Evolutionary conservation across 257 asterid genomes (phyloP).

Genomic region (Oldenlandia corymbosa): DNA sequence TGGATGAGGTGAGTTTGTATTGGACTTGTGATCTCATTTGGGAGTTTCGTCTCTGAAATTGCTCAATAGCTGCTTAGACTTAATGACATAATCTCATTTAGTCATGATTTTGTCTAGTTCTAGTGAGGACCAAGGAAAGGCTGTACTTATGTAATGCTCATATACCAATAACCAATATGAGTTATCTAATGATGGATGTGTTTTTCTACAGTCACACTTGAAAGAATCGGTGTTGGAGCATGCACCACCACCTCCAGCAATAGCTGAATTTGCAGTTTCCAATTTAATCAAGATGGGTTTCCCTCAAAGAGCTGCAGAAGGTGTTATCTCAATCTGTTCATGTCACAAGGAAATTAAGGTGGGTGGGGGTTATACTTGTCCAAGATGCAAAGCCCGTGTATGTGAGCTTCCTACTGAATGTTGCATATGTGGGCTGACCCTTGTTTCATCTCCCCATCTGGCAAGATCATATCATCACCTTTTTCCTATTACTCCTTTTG

Average conservation of each 20-base stretch:
- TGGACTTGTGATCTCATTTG: neutral
- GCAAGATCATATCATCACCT: conserved; percentile 97
- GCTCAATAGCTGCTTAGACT: neutral
- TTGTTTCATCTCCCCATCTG: conserved; percentile 94
- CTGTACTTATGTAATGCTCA: neutral
- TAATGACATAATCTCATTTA: neutral
- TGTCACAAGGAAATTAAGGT: conserved; percentile 92
- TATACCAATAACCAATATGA: neutral
- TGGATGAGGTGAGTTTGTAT: conserved; percentile 73
- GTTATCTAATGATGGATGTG: conserved; percentile 5
- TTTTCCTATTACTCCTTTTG: conserved; percentile 89
- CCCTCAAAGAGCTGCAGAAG: conserved; percentile 96
- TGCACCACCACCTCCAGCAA: conserved; percentile 99
- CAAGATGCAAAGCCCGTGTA: conserved; percentile 91
- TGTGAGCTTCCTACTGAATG: conserved; percentile 94
- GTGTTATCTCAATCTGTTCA: conserved; percentile 81
- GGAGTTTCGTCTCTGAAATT: neutral
- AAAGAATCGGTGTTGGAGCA: conserved; percentile 83
- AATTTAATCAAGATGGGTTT: conserved; percentile 96
- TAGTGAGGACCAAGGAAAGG: neutral
- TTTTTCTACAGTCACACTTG: conserved; percentile 54
- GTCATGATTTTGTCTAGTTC: neutral
- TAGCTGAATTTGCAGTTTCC: conserved; percentile 89
- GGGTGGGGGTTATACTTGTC: conserved; percentile 97
- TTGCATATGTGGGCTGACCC: conserved; percentile 85